A percentile compares a stretch with the other conserved stretches of the same genome.
phyloP scores from a whole-genome alignment of 352 stramenopile genomes.

The Globisporangium canariense region DNA sequence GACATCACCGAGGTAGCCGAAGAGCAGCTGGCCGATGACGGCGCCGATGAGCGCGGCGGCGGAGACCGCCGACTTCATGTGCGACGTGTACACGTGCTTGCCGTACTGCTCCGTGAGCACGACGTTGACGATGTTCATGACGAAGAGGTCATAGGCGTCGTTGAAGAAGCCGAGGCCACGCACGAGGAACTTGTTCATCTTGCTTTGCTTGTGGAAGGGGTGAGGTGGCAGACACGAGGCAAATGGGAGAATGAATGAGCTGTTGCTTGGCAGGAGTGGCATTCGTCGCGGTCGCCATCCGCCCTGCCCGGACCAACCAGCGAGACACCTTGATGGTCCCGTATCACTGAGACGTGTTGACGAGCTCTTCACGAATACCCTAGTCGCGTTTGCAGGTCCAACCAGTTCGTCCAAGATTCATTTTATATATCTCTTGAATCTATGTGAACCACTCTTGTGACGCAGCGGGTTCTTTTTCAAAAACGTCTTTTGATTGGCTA shows the following conservation, averaged over 20 bases:
- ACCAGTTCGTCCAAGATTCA: background rate
- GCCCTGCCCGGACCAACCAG: too few relatives aligned
- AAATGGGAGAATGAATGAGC: background rate
- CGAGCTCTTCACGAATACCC: background rate
- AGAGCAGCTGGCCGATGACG: slow-evolving; percentile 53
- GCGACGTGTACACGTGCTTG: slow-evolving; percentile 30
- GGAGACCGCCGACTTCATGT: slow-evolving; percentile 60
- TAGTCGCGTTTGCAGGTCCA: too few relatives aligned
- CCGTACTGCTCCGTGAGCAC: too few relatives aligned
- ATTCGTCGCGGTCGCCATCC: too few relatives aligned
- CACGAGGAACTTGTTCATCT: slow-evolving; percentile 62
- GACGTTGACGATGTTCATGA: too few relatives aligned
- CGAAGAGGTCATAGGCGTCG: too few relatives aligned
- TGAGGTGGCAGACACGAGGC: background rate
- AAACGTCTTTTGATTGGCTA: background rate
- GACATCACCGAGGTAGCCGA: slow-evolving; percentile 57
- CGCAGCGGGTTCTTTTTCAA: slow-evolving; percentile 2
- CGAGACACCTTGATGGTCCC: background rate
- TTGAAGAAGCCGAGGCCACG: slow-evolving; percentile 42
- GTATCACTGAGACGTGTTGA: slow-evolving; percentile 4
- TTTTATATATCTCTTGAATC: background rate
- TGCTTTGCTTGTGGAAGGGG: background rate
- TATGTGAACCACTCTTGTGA: background rate
- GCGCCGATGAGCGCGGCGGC: slow-evolving; percentile 54
- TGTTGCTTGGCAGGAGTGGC: too few relatives aligned